These are phyloP conservation scores for Puccinia novopanici DNA, from an alignment of 1,284 basidiomycete genomes.

Conservation along the genomic window DNA sequence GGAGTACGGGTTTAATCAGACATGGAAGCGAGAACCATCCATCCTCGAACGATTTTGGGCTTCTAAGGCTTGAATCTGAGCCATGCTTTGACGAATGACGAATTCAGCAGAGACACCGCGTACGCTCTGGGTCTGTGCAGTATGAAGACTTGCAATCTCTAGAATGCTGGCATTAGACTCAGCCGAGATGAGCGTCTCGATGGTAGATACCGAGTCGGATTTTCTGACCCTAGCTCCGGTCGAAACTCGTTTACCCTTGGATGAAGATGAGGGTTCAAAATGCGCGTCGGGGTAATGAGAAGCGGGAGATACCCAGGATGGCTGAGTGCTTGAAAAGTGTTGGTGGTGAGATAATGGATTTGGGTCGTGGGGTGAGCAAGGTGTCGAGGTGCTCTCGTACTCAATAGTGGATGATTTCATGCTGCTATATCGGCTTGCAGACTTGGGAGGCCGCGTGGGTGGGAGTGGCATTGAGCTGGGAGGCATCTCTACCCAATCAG, in stretches of 20 bases:
- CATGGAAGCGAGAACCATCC: background rate
- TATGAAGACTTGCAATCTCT: slow-evolving; percentile 40
- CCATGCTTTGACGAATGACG: slow-evolving; percentile 33
- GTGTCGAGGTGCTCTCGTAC: slow-evolving; percentile 45
- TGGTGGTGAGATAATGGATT: slow-evolving; percentile 6
- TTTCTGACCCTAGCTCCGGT: slow-evolving; percentile 10
- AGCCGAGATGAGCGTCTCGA: slow-evolving; percentile 35
- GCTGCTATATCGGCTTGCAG: slow-evolving; percentile 41
- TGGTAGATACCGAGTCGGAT: slow-evolving; percentile 34
- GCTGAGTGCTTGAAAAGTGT: background rate
- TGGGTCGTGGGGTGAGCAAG: slow-evolving; percentile 36
- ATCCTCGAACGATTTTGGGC: slow-evolving; percentile 22
- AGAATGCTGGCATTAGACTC: slow-evolving; percentile 42
- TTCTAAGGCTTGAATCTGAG: slow-evolving; percentile 27
- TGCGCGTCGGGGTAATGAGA: background rate
- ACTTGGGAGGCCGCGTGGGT: slow-evolving; percentile 46
- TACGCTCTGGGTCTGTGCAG: slow-evolving; percentile 45
- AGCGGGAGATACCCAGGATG: background rate
- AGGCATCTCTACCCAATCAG: slow-evolving; percentile 30
- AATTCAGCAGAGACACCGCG: slow-evolving; percentile 43
- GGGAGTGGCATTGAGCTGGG: slow-evolving; percentile 10
- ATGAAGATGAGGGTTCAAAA: background rate
- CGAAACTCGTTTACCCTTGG: slow-evolving; percentile 18
- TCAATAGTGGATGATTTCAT: slow-evolving; percentile 38
- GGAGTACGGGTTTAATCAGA: background rate